These are phyloP conservation scores for Phlyctochytrium arcticum DNA, from an alignment of 192 early-diverging fungal species.

Conservation along the genomic window DNA sequence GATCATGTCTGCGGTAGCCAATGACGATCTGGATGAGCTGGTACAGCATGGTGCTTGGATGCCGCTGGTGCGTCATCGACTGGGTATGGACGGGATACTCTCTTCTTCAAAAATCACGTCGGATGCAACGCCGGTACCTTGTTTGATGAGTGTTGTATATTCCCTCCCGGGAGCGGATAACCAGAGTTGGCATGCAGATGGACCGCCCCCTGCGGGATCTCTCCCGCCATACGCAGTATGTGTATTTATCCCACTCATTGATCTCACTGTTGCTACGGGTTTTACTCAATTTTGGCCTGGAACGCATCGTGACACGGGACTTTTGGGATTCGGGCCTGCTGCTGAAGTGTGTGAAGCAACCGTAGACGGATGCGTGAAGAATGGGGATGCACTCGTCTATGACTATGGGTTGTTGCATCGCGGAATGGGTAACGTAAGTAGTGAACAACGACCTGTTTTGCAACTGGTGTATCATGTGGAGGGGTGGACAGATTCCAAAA, in stretches of 20 bases:
- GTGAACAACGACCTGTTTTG: not conserved
- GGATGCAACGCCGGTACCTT: not conserved
- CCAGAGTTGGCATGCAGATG: constrained; percentile 24
- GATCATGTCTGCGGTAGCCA: not conserved
- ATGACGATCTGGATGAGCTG: not conserved
- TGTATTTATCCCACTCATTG: constrained; percentile 15
- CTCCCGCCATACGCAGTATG: constrained; percentile 10
- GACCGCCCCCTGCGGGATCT: not conserved
- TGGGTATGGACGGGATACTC: too few relatives aligned
- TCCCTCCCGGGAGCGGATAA: constrained; percentile 13
- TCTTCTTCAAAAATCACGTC: not conserved
- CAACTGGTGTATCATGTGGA: constrained; percentile 14
- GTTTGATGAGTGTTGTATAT: constrained; percentile 16
- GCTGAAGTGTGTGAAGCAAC: constrained; percentile 24
- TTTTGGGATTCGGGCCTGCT: constrained; percentile 20
- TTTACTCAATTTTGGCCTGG: constrained; percentile 24
- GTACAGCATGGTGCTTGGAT: constrained; percentile 7
- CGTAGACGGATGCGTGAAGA: constrained; percentile 5
- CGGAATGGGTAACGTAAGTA: constrained; percentile 8
- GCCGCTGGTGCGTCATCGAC: not conserved
- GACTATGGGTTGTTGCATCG: constrained; percentile 18
- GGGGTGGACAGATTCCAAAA: constrained; percentile 13
- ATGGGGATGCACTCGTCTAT: constrained; percentile 8
- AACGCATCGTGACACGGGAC: not conserved
- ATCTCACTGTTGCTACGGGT: constrained; percentile 1